Conservation (phyloP, 768 basidiomycete species). For the Phylloporus arenicola region DNA sequence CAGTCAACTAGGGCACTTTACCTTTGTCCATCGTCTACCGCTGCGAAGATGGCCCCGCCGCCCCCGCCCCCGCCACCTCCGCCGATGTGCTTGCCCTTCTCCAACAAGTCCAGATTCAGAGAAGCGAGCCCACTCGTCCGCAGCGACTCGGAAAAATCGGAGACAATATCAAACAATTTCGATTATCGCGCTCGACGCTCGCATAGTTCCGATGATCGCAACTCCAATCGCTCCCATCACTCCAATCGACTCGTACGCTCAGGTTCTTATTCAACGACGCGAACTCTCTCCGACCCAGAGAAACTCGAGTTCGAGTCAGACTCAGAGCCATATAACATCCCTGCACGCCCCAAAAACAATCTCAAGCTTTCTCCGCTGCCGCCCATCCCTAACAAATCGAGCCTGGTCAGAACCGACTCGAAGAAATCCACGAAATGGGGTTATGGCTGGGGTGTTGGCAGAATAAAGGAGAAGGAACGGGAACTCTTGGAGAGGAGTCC, state of each 20-base stretch:
- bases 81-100: constrained; percentile 58
- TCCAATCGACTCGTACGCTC: constrained; percentile 33
- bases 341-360: constrained; percentile 29
- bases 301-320: constrained; percentile 56
- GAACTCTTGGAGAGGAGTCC: constrained; percentile 31
- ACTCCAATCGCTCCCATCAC: constrained; percentile 19
- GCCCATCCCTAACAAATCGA: constrained; percentile 31
- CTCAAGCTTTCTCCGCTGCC: constrained; percentile 39
- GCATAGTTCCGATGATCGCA: constrained; percentile 17
- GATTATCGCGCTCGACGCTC: constrained; percentile 27
- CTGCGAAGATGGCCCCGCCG: constrained; percentile 43
- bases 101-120: constrained; percentile 22
- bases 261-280: constrained; percentile 42
- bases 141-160: constrained; percentile 39
- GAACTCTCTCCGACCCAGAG: constrained; percentile 36
- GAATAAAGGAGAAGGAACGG: constrained; percentile 42
- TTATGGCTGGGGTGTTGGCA: constrained; percentile 68
- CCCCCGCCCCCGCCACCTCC: constrained; percentile 47
- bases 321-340: constrained; percentile 52
- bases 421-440: constrained; percentile 58
- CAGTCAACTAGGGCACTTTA: constrained; percentile 16
- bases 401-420: constrained; percentile 50
- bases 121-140: constrained; percentile 30
- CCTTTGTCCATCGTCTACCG: constrained; percentile 13
- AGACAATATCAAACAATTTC: constrained; percentile 36